A percentile compares a stretch with the other conserved stretches of the same genome.
phyloP scores from a whole-genome alignment of 2,329 filamentous ascomycete species.

The Diaporthe ampelina region DNA sequence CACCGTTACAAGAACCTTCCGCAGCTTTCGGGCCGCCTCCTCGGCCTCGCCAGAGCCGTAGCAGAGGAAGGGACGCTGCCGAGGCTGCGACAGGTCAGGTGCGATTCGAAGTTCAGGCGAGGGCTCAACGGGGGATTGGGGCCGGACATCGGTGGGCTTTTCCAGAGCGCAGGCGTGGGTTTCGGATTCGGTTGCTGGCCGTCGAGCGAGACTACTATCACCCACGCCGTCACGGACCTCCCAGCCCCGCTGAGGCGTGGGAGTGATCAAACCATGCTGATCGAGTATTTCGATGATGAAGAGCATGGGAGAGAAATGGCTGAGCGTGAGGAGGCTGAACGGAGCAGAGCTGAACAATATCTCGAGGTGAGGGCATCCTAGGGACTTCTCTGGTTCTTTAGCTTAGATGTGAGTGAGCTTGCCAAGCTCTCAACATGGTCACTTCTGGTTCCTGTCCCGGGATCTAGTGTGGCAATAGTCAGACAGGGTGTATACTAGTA shows the following conservation, averaged over 20 bases:
- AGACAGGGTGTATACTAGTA: too few species aligned
- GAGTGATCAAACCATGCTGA: background rate
- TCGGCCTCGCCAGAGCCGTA: too few species aligned
- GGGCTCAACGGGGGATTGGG: background rate
- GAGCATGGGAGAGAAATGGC: background rate
- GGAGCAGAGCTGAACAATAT: background rate
- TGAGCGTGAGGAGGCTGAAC: background rate
- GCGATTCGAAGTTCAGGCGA: background rate
- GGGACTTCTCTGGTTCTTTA: too few species aligned
- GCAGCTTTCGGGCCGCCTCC: background rate
- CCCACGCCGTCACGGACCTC: background rate
- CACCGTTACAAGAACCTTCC: background rate
- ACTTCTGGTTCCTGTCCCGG: too few species aligned
- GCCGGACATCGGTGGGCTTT: background rate
- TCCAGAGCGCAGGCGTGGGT: background rate
- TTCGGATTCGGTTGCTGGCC: constrained; percentile 5
- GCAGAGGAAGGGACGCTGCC: background rate
- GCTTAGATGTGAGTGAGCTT: background rate
- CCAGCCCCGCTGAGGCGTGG: background rate
- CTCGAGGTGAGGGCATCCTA: background rate
- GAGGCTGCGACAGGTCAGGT: constrained; percentile 6
- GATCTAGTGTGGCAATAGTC: too few species aligned
- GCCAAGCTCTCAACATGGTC: too few species aligned
- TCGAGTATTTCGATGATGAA: background rate
- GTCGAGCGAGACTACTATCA: background rate